Conservation (phyloP, 306 rosid genomes). For the Luffa acutangula region DNA sequence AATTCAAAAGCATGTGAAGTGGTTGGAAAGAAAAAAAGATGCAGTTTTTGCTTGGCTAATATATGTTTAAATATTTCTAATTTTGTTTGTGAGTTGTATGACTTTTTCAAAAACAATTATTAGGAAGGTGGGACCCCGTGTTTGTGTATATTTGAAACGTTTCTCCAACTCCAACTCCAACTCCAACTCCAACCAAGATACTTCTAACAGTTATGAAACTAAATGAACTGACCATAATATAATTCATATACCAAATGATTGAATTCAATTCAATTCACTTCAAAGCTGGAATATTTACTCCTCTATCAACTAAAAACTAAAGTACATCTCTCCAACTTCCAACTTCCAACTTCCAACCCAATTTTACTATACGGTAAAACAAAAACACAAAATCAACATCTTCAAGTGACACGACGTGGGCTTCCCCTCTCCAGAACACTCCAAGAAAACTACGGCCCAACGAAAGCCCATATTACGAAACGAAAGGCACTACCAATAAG, state of each 20-base stretch:
- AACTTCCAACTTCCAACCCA: no score
- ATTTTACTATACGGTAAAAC: not conserved
- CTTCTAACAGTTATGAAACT: not conserved
- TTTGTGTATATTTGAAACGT: not conserved
- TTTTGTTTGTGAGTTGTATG: not conserved
- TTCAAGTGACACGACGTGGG: constrained; percentile 40
- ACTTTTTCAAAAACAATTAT: not conserved
- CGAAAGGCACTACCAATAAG: constrained; percentile 13
- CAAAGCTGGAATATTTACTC: not conserved
- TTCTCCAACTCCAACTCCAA: not conserved
- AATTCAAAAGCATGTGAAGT: no score
- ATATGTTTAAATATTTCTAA: not conserved
- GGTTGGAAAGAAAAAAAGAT: no score
- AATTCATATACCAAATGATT: not conserved
- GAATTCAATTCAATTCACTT: not conserved
- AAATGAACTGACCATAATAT: not conserved
- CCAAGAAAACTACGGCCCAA: constrained; percentile 24
- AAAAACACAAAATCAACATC: constrained; percentile 13
- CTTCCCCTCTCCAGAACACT: not conserved
- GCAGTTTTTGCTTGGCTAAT: no score
- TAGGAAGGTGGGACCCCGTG: not conserved
- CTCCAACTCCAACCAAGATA: not conserved
- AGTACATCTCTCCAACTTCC: no score
- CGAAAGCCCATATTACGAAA: not conserved
- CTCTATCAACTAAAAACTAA: not conserved